phyloP scores from a whole-genome alignment of 2,329 filamentous ascomycete species.

The Xylariales sp. region DNA sequence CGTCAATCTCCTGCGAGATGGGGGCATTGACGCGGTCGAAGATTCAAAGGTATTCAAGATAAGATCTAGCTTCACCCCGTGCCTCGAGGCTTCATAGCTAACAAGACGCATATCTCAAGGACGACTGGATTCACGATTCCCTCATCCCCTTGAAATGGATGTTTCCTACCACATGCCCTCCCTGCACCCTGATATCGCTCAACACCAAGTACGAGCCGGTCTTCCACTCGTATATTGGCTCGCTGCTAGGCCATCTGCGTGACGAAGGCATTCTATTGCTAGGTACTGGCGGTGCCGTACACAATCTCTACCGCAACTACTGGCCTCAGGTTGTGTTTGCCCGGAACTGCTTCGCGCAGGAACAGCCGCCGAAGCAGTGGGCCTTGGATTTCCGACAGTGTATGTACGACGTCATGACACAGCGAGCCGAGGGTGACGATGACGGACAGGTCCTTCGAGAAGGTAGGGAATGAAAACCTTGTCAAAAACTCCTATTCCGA shows the following conservation, averaged over 20 bases:
- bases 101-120: not conserved
- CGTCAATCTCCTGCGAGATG: not conserved
- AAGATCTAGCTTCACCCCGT: no score
- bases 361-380: not conserved
- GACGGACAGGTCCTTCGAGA: no score
- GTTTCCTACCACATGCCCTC: not conserved
- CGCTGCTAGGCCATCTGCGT: not conserved
- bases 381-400: not conserved
- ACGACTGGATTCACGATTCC: constrained; percentile 1
- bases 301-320: not conserved
- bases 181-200: not conserved
- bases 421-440: not conserved
- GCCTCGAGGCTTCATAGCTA: no score
- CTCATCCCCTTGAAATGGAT: not conserved
- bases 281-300: constrained; percentile 1
- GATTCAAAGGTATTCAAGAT: no score
- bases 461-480: no score
- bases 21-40: not conserved
- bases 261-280: not conserved
- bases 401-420: not conserved
- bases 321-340: not conserved
- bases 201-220: not conserved
- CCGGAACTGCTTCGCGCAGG: not conserved
- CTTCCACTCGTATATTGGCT: not conserved
- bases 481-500: no score